These are phyloP conservation scores for Sphagnum magellanicum DNA, from an alignment of 228 moss, liverwort and hornwort species.

Conservation along the genomic window DNA sequence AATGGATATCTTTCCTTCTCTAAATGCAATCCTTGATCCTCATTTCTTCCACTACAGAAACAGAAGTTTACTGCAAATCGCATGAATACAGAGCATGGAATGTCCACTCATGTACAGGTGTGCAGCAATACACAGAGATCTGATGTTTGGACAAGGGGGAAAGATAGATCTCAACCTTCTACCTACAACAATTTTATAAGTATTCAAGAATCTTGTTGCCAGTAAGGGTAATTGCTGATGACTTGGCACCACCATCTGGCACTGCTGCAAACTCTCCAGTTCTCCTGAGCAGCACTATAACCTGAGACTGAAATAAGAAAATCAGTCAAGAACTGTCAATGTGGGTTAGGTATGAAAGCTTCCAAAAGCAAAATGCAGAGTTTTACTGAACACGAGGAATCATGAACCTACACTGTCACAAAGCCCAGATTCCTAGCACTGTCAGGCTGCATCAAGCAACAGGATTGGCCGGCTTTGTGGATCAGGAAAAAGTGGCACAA, in stretches of 20 bases:
- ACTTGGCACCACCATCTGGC: conserved; percentile 88
- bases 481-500: conserved; percentile 79
- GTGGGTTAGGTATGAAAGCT: no score
- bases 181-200: conserved; percentile 63
- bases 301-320: conserved; percentile 26
- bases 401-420: conserved; percentile 57
- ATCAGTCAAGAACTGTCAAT: not conserved
- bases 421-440: conserved; percentile 86
- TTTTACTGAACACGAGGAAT: not conserved
- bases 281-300: conserved; percentile 77
- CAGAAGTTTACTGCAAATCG: no score
- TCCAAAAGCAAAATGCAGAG: no score
- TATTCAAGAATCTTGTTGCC: conserved; percentile 81
- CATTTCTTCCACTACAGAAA: no score
- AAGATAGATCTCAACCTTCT: conserved; percentile 42
- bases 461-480: conserved; percentile 67
- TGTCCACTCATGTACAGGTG: no score
- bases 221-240: conserved; percentile 66
- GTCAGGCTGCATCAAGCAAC: conserved; percentile 80
- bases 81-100: no score
- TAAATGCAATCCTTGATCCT: no score
- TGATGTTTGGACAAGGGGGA: no score
- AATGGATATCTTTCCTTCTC: no score
- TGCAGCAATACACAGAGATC: no score
- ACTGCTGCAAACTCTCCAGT: conserved; percentile 87